Evolutionary conservation across 257 asterid genomes (phyloP).

Genomic region (Ballota nigra): DNA sequence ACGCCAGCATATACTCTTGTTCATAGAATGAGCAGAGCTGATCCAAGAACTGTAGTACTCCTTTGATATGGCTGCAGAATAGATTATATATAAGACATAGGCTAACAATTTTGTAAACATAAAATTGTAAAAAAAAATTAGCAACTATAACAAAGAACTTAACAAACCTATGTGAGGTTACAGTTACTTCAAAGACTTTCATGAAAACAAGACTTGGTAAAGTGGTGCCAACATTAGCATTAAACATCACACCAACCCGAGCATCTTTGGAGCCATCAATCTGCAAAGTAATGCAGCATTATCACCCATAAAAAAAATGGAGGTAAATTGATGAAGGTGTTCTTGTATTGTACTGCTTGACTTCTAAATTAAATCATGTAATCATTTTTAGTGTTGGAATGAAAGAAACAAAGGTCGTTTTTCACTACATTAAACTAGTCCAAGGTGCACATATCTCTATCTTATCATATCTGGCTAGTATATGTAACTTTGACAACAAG

Average conservation of each 20-base stretch:
- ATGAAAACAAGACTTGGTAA: constrained; percentile 58
- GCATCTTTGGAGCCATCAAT: constrained; percentile 70
- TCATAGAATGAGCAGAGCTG: constrained; percentile 78
- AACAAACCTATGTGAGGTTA: constrained; percentile 74
- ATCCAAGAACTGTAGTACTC: constrained; percentile 71
- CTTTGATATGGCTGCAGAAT: constrained; percentile 77
- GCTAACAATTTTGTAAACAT: constrained; percentile 4
- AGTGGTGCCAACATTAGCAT: constrained; percentile 44
- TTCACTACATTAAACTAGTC: neutral
- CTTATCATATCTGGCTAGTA: neutral
- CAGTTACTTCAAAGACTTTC: constrained; percentile 65
- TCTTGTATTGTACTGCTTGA: neutral
- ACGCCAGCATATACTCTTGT: constrained; percentile 46
- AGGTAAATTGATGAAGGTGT: constrained; percentile 10
- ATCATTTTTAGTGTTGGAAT: neutral
- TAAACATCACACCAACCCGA: constrained; percentile 81
- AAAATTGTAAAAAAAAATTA: constrained; percentile 15
- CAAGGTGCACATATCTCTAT: neutral
- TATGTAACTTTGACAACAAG: neutral
- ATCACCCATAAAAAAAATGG: constrained; percentile 1
- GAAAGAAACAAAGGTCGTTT: neutral
- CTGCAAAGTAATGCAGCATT: constrained; percentile 49
- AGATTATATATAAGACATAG: neutral
- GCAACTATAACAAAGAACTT: neutral
- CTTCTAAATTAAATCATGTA: constrained; percentile 20